Base-by-base conservation (phyloP, 2,329 filamentous ascomycete species). In the Fusarium subglutinans region DNA sequence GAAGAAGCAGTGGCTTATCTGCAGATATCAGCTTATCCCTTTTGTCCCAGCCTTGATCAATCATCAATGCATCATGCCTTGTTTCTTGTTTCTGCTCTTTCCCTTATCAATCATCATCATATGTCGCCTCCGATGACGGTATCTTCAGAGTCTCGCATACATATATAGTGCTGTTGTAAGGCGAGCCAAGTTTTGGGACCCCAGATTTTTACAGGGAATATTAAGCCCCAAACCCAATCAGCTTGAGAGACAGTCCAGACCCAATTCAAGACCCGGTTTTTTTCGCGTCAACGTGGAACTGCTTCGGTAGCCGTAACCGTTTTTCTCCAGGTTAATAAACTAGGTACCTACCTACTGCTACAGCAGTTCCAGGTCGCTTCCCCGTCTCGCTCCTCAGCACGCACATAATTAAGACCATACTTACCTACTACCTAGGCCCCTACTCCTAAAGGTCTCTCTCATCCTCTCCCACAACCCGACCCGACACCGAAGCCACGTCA, bases 201-300 rank as follows among this genome's bases (percentile, higher is more conserved):
- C 72, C 72, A 75, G 72, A 66, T 26, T 75, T 66, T 66, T 75
- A 40, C 72, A 75, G 53, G 72, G 72, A 61, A 73, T 54, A n/a
- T 44, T 5, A 37, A 33, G 30, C 33, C 26, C 45, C 60, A 60
- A 68, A 45, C 48, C 72, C 72, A 74, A 74, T 72, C 69, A 72
- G 54, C 70, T 72, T 35, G 47, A 45, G 28, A 35, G 24, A 40
- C 59, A 70, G 58, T 56, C 71, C 28, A 74, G 57, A 54, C 72
- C 40, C 71, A 44, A 51, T 64, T 30, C 58, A 44, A 74, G 72
- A 33, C 72, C 72, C 72, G 50, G 44, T 75, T 63, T 73, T 75
- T 66, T 70, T 73, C 64, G 69, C 72, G 63, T 74, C 72, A 73
- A 74, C 72, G 69, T 74, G 72, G 72, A 60, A 75, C 63, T 68